A percentile compares a stretch with the other conserved stretches of the same genome.
Evolutionary conservation across 495 filamentous ascomycete species (phyloP).

Genomic region (Trichoderma reesei): DNA sequence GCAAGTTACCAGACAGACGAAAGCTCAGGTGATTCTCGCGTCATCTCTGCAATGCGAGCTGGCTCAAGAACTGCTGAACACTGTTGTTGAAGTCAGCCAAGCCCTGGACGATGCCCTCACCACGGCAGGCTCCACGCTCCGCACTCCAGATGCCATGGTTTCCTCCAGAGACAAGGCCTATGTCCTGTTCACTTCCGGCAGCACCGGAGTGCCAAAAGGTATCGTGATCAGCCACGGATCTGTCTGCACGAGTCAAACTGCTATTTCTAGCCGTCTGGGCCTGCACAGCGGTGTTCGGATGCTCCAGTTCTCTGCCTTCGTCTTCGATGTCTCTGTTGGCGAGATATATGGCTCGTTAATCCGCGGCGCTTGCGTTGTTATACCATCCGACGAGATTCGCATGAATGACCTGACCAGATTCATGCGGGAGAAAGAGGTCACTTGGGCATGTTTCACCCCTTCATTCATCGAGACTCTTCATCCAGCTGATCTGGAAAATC

Average conservation of each 20-base stretch:
- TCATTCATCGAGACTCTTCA: slow-evolving; percentile 34
- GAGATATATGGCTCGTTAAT: slow-evolving; percentile 59
- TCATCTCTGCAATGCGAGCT: not conserved
- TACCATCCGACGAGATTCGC: slow-evolving; percentile 35
- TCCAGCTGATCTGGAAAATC: slow-evolving; percentile 27
- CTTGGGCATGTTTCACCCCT: slow-evolving; percentile 40
- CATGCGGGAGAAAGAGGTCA: slow-evolving; percentile 35
- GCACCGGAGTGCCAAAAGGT: slow-evolving; percentile 41
- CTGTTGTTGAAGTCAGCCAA: not conserved
- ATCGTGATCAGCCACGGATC: slow-evolving; percentile 32
- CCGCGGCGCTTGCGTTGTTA: slow-evolving; percentile 40
- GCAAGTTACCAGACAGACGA: not conserved
- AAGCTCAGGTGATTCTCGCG: not conserved
- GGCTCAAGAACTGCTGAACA: not conserved
- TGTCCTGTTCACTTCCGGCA: slow-evolving; percentile 47
- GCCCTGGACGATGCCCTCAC: not conserved
- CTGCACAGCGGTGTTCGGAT: slow-evolving; percentile 30
- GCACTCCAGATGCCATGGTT: slow-evolving; percentile 31
- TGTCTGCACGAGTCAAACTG: slow-evolving; percentile 20
- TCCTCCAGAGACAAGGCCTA: slow-evolving; percentile 35
- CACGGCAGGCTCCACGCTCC: not conserved
- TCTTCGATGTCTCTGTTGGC: slow-evolving; percentile 55
- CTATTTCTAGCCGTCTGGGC: slow-evolving; percentile 34
- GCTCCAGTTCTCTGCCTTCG: slow-evolving; percentile 60
- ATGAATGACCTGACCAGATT: slow-evolving; percentile 27